Evolutionary conservation across 306 rosid species (phyloP).

Genomic region (Citrullus colocynthis): DNA sequence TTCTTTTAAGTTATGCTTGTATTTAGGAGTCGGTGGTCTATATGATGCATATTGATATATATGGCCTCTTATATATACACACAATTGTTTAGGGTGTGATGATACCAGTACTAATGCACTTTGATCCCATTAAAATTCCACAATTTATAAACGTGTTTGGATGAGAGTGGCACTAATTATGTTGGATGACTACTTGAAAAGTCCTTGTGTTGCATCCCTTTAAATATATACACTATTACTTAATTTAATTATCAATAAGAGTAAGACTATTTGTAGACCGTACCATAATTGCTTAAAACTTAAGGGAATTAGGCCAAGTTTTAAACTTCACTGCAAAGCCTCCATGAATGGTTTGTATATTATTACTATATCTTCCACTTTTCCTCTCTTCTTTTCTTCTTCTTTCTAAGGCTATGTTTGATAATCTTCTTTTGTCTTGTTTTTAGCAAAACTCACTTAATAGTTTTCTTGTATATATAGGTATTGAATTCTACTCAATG

Average conservation of each 20-base stretch:
- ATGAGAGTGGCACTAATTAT: no score
- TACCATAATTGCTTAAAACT: not conserved
- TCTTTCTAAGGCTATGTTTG: not conserved
- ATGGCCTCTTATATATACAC: not conserved
- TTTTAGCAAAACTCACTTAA: not conserved
- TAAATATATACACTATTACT: not conserved
- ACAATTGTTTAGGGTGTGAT: not conserved
- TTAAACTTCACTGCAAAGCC: constrained; percentile 7
- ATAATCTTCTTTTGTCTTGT: not conserved
- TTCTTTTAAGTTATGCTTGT: not conserved
- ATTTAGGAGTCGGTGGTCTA: not conserved
- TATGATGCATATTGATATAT: not conserved
- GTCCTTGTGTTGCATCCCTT: no score
- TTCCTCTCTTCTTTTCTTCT: not conserved
- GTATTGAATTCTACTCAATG: no score
- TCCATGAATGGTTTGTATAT: not conserved
- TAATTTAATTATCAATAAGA: not conserved
- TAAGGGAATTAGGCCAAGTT: not conserved
- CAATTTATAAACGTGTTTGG: no score
- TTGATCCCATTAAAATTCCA: no score
- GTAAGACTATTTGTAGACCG: not conserved
- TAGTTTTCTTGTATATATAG: no score
- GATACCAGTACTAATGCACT: no score
- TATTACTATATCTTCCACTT: not conserved
- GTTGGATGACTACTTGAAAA: no score